Conservation (phyloP, 176 grass and related monocot genomes). For the Olyra latifolia region DNA sequence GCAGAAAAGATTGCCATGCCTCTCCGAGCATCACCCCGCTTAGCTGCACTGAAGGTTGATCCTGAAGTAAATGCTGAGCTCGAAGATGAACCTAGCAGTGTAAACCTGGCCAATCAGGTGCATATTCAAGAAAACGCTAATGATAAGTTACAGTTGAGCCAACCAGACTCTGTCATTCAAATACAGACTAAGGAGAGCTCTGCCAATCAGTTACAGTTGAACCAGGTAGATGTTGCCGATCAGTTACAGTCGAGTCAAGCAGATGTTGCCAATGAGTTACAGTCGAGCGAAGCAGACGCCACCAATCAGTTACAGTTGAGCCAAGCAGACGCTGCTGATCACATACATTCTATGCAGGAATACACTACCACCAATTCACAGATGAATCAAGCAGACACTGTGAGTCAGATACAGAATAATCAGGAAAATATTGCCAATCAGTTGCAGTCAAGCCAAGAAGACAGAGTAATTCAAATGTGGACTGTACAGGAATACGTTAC, state of each 20-base stretch:
- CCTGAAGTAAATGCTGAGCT: slow-evolving; percentile 11
- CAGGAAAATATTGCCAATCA: slow-evolving; percentile 31
- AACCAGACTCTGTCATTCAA: slow-evolving; percentile 19
- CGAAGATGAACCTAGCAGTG: background rate
- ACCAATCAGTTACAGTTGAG: slow-evolving; percentile 6
- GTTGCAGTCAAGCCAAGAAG: background rate
- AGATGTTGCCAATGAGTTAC: background rate
- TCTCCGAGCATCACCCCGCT: slow-evolving; percentile 35
- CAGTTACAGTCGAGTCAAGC: background rate
- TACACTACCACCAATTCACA: slow-evolving; percentile 19
- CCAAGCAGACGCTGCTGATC: background rate
- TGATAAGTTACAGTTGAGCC: slow-evolving; percentile 6
- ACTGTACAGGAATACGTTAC: background rate
- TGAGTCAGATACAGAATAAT: slow-evolving; percentile 1
- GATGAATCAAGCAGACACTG: slow-evolving; percentile 15
- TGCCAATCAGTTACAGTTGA: slow-evolving; percentile 16
- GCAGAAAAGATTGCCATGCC: slow-evolving; percentile 25
- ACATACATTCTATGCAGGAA: slow-evolving; percentile 23
- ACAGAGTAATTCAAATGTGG: background rate
- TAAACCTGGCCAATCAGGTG: slow-evolving; percentile 24
- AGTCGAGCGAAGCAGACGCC: background rate
- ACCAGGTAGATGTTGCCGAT: slow-evolving; percentile 9
- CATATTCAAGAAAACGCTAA: slow-evolving; percentile 1
- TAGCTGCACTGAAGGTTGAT: slow-evolving; percentile 44
- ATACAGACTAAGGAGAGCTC: background rate